Conservation (phyloP, 148 eudicot genomes). For the Pouteria glomerata region DNA sequence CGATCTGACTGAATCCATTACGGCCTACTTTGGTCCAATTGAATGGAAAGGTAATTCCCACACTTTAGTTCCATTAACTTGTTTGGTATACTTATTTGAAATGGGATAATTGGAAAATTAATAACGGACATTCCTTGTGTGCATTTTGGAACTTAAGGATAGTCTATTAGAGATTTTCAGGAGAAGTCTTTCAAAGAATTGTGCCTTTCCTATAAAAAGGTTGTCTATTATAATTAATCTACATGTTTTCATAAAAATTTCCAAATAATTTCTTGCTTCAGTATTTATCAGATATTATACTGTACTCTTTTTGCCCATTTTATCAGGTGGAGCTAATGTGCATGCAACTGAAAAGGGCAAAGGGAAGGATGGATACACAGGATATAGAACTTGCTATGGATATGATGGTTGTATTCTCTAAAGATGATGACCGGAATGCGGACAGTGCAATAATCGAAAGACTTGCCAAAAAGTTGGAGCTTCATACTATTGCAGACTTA, state of each 20-base stretch:
- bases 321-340: constrained; percentile 55
- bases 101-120: neutral
- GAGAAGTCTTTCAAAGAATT: neutral
- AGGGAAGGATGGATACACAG: constrained; percentile 58
- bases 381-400: constrained; percentile 71
- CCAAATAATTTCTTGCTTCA: neutral
- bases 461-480: constrained; percentile 51
- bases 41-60: too few relatives aligned
- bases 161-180: neutral
- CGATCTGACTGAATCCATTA: too few relatives aligned
- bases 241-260: neutral
- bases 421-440: constrained; percentile 40
- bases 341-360: constrained; percentile 57
- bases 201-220: neutral
- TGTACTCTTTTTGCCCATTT: neutral
- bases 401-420: constrained; percentile 42
- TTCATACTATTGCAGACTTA: constrained; percentile 48
- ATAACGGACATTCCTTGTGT: neutral
- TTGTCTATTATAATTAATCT: neutral
- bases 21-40: too few relatives aligned
- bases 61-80: too few relatives aligned
- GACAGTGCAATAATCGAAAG: constrained; percentile 48
- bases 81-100: neutral
- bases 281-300: neutral
- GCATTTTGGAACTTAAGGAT: neutral